phyloP scores from a whole-genome alignment of 352 stramenopile species.

The Phytophthora tubulina region DNA sequence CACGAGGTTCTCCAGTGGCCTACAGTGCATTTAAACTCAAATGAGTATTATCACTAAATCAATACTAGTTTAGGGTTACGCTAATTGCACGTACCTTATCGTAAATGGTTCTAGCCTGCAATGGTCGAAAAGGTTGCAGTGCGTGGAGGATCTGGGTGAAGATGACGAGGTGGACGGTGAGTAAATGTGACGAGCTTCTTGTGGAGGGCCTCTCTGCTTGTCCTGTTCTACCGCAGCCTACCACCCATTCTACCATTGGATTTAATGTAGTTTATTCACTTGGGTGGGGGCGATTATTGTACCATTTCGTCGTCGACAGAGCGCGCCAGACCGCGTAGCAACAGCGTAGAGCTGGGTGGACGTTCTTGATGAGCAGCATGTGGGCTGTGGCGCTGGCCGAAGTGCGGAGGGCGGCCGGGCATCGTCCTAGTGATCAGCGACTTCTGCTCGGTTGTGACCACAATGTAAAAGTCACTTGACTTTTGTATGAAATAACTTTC shows the following conservation, averaged over 20 bases:
- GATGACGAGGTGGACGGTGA: constrained; percentile 36
- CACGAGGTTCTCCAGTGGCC: constrained; percentile 69
- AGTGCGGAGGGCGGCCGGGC: constrained; percentile 22
- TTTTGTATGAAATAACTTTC: constrained; percentile 1
- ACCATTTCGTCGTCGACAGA: constrained; percentile 76
- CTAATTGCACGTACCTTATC: constrained; percentile 60
- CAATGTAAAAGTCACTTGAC: neutral
- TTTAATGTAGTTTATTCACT: constrained; percentile 19
- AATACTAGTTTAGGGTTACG: neutral
- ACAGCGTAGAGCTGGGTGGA: constrained; percentile 67
- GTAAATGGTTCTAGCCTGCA: constrained; percentile 62
- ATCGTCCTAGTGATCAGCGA: constrained; percentile 20
- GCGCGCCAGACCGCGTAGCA: constrained; percentile 66
- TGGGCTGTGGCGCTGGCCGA: constrained; percentile 22
- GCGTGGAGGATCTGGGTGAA: constrained; percentile 63
- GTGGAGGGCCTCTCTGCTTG: neutral
- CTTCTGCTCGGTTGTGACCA: neutral
- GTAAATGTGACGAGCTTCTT: constrained; percentile 16
- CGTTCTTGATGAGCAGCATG: constrained; percentile 17
- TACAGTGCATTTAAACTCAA: constrained; percentile 10
- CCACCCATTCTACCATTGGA: constrained; percentile 15
- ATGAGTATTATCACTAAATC: neutral
- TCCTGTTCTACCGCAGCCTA: constrained; percentile 17
- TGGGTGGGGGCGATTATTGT: constrained; percentile 26
- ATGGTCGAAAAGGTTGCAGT: constrained; percentile 62